These are phyloP conservation scores for Cladosporium oxysporum DNA, from an alignment of 2,329 filamentous ascomycete species.

Conservation along the genomic window DNA sequence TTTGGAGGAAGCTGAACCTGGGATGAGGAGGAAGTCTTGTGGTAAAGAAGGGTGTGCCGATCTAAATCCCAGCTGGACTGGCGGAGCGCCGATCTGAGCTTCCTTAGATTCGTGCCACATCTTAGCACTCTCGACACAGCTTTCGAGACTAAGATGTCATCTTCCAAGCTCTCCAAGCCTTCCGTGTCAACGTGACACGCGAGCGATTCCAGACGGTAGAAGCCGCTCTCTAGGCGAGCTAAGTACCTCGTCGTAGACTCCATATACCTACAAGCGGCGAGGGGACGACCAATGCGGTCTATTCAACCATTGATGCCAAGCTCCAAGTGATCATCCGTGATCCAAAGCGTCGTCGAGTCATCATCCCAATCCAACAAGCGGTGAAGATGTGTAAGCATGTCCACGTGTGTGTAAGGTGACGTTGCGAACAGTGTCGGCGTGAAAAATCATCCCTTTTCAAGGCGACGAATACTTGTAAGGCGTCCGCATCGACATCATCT, in stretches of 20 bases:
- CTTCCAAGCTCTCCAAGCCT: not conserved
- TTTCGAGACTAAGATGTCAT: not conserved
- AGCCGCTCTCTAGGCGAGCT: not conserved
- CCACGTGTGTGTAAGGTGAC: too few relatives aligned
- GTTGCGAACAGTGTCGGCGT: too few relatives aligned
- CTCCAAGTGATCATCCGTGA: not conserved
- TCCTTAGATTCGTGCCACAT: conserved; percentile 1
- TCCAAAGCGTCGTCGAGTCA: not conserved
- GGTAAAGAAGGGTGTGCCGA: conserved; percentile 6
- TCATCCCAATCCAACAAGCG: conserved; percentile 1
- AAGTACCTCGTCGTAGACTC: conserved; percentile 1
- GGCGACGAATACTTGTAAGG: too few relatives aligned
- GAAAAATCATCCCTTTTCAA: too few relatives aligned
- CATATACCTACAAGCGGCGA: conserved; percentile 1
- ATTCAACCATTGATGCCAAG: conserved; percentile 1
- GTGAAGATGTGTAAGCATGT: not conserved
- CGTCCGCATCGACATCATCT: too few relatives aligned
- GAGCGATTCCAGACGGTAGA: conserved; percentile 5
- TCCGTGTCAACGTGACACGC: conserved; percentile 3
- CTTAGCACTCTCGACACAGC: not conserved
- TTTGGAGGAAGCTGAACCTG: not conserved
- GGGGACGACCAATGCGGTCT: not conserved
- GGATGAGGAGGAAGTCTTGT: not conserved
- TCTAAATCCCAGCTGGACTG: conserved; percentile 1
- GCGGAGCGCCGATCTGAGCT: conserved; percentile 1